Conservation (phyloP, 2,329 filamentous ascomycete genomes). For the Penicillium thymicola region DNA sequence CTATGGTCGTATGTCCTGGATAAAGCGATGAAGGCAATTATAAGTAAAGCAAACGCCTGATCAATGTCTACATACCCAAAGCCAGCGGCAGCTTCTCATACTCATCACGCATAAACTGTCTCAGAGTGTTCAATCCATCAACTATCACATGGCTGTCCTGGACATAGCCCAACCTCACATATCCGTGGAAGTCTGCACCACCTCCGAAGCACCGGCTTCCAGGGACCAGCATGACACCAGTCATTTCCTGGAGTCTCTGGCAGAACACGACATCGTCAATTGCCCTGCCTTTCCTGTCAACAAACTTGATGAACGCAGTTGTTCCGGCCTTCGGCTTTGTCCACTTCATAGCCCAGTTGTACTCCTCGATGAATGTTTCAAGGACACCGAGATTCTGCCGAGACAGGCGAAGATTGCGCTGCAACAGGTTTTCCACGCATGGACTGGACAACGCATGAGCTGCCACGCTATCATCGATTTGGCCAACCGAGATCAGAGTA, state of each 20-base stretch:
- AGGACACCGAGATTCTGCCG: slow-evolving; percentile 62
- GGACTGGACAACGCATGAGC: slow-evolving; percentile 62
- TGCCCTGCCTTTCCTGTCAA: slow-evolving; percentile 50
- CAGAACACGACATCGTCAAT: slow-evolving; percentile 70
- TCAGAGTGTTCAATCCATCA: slow-evolving; percentile 57
- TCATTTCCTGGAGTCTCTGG: slow-evolving; percentile 60
- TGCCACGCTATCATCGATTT: slow-evolving; percentile 71
- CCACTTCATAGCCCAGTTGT: slow-evolving; percentile 61
- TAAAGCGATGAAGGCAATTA: too few relatives aligned
- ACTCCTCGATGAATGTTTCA: slow-evolving; percentile 59
- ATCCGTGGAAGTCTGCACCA: slow-evolving; percentile 64
- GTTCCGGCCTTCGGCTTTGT: slow-evolving; percentile 70
- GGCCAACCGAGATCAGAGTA: slow-evolving; percentile 74
- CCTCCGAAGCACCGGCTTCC: slow-evolving; percentile 69
- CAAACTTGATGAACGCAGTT: slow-evolving; percentile 70
- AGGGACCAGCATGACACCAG: slow-evolving; percentile 69
- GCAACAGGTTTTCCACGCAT: slow-evolving; percentile 58
- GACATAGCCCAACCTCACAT: slow-evolving; percentile 71
- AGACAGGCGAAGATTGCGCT: slow-evolving; percentile 60
- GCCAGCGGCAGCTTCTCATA: slow-evolving; percentile 41
- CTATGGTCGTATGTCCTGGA: too few relatives aligned
- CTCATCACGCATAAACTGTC: slow-evolving; percentile 52
- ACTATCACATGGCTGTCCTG: slow-evolving; percentile 64
- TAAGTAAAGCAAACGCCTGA: too few relatives aligned
- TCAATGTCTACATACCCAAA: too few relatives aligned